phyloP scores from a whole-genome alignment of 805 yeast genomes.

The Diddensiella caesifluorescens region DNA sequence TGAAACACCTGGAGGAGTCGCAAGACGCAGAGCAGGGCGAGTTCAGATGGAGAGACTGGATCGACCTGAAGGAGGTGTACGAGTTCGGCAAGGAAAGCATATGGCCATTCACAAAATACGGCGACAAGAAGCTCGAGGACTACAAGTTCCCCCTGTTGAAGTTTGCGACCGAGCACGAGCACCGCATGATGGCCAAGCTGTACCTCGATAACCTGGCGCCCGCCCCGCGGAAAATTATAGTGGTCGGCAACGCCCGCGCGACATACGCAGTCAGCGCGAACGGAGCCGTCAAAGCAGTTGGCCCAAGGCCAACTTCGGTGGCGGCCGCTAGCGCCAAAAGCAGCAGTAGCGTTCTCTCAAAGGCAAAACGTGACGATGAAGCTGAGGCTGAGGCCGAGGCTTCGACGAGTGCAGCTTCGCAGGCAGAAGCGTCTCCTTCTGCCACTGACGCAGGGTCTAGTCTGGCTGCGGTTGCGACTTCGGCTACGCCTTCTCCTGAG shows the following conservation, averaged over 20 bases:
- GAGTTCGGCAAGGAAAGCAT: slow-evolving; percentile 5
- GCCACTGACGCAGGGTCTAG: no score
- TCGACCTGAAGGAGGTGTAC: slow-evolving; percentile 22
- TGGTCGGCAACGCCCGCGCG: slow-evolving; percentile 17
- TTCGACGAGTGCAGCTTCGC: no score
- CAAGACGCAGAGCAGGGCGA: slow-evolving; percentile 4
- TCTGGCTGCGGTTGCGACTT: no score
- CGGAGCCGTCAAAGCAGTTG: no score
- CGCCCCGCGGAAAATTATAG: slow-evolving; percentile 17
- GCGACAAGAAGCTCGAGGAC: slow-evolving; percentile 12
- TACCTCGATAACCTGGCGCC: slow-evolving; percentile 17
- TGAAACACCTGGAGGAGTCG: slow-evolving; percentile 1
- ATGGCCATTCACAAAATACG: slow-evolving; percentile 6
- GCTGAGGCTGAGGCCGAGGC: no score
- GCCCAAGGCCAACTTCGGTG: no score
- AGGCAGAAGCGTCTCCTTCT: no score
- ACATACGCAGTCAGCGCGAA: slow-evolving; percentile 9
- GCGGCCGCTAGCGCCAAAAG: no score
- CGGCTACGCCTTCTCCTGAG: no score
- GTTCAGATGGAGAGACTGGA: slow-evolving; percentile 30
- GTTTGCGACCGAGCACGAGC: slow-evolving; percentile 15
- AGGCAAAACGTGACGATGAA: slow-evolving; percentile 12
- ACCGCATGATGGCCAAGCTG: slow-evolving; percentile 16
- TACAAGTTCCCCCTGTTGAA: slow-evolving; percentile 13
- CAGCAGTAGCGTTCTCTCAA: no score